Evolutionary conservation across 2,329 filamentous ascomycete species (phyloP), one percentile per base, ranked within the genome.

Genomic region (Chrysosphaeria jannelii): DNA sequence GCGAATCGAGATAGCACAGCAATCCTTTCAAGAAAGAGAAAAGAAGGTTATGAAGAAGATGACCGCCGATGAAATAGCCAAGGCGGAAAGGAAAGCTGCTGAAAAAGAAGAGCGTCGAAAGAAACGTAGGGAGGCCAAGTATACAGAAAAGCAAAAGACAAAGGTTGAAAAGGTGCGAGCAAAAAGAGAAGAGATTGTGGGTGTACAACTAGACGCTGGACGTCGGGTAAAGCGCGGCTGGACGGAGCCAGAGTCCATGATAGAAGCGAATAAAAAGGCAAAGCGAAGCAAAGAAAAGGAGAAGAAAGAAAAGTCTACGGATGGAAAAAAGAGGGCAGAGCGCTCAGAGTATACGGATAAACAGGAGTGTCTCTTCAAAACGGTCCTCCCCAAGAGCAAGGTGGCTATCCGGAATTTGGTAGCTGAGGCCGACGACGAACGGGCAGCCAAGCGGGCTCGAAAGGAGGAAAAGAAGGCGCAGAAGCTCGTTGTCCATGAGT

Each of bases 171-270:
- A 11, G 8, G 5, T 31, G 22, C 35, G 33, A 20, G 37, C 30
- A 23, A 36, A 34, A 6, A 25, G 29, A 8, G 33, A 37, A n/a
- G 42, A 61, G 8, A 38, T 61, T 34, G 36, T 53, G 34, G 85
- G 78, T 4, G 53, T 76, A 22, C 62, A 71, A 36, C 47, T 97
- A 19, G 57, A 65, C 5, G 51, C 62, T 10, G 68, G 62, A 22
- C 62, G 79, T 33, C 72, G 72, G 36, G 65, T 91, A 29, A 88
- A 85, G 50, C 57, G 79, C 29, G 79, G 78, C 5, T 90, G 79
- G 79, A 81, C 72, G 1, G 71, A 78, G 29, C 53, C 66, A 5
- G 20, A 22, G 7, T 20, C 23, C 17, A 15, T 15, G 8, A 14
- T 16, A 10, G 27, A 30, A 18, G 14, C n/a, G 13, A 44, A 47